Conservation (phyloP, 1,284 basidiomycete genomes). For the Ustilago cynodontis region DNA sequence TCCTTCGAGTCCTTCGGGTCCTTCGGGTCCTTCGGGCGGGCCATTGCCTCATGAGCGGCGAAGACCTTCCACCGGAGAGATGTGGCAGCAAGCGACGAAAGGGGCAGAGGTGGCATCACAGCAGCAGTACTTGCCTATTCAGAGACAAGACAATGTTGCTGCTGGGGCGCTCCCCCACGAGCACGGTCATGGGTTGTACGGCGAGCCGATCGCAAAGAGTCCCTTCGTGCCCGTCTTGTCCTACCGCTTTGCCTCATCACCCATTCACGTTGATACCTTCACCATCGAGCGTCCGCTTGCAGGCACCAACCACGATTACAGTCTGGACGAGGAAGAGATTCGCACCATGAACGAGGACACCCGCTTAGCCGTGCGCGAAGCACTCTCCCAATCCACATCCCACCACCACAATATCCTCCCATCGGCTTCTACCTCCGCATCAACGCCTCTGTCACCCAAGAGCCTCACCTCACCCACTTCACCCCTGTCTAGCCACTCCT, state of each 20-base stretch:
- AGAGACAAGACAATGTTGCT: neutral
- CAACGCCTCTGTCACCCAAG: constrained; percentile 22
- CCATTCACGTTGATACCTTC: constrained; percentile 10
- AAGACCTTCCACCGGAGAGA: neutral
- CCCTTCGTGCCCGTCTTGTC: constrained; percentile 13
- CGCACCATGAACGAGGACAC: constrained; percentile 48
- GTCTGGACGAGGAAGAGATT: constrained; percentile 42
- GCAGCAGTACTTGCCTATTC: neutral
- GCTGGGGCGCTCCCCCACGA: neutral
- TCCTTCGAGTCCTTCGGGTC: too few species aligned
- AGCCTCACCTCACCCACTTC: constrained; percentile 26
- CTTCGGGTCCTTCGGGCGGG: neutral
- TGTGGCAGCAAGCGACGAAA: neutral
- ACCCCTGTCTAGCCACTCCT: constrained; percentile 31
- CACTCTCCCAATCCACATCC: constrained; percentile 37
- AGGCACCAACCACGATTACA: constrained; percentile 28
- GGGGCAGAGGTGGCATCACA: neutral
- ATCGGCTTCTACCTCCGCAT: neutral
- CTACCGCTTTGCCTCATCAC: constrained; percentile 27
- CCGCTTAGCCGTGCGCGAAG: constrained; percentile 42
- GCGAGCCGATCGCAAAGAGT: neutral
- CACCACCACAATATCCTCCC: constrained; percentile 24
- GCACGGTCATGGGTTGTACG: neutral
- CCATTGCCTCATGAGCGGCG: neutral
- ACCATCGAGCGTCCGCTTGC: constrained; percentile 9